phyloP scores from a whole-genome alignment of 2,329 filamentous ascomycete genomes.

The Lasiodiplodia sp. region DNA sequence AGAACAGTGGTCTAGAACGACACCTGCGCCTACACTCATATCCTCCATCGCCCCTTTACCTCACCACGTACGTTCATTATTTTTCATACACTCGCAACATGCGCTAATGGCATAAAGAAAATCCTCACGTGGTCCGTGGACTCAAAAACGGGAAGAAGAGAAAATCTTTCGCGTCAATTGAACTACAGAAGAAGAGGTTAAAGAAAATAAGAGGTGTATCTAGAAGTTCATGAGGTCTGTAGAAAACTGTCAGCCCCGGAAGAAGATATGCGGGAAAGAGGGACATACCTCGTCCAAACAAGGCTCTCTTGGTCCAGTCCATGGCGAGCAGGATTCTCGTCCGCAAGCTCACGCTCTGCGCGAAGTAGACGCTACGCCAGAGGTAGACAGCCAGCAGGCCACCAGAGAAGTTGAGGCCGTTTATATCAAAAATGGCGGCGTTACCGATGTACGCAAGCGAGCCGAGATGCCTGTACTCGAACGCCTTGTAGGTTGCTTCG shows the following conservation, averaged over 20 bases:
- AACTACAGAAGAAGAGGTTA: conserved; percentile 6
- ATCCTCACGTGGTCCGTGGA: neutral
- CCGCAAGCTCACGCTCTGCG: conserved; percentile 91
- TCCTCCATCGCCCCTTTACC: neutral
- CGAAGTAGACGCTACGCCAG: conserved; percentile 96
- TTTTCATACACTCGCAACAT: neutral
- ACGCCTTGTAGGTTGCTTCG: conserved; percentile 90
- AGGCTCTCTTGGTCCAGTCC: conserved; percentile 97
- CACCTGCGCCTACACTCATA: neutral
- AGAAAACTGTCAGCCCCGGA: conserved; percentile 21
- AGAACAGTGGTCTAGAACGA: neutral
- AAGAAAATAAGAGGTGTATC: conserved; percentile 2
- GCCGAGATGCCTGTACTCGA: conserved; percentile 91
- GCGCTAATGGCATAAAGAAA: neutral
- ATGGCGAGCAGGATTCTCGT: conserved; percentile 90
- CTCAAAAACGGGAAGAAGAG: neutral
- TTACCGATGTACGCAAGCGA: conserved; percentile 96
- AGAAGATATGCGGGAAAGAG: neutral
- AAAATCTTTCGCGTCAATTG: neutral
- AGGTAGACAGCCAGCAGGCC: conserved; percentile 93
- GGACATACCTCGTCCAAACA: conserved; percentile 90
- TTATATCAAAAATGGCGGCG: conserved; percentile 91
- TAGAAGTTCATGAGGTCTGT: conserved; percentile 46
- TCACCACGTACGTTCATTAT: neutral
- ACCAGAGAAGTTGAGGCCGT: conserved; percentile 78